These are phyloP conservation scores for Malus asiatica DNA, from an alignment of 306 rosid genomes.

Conservation along the genomic window DNA sequence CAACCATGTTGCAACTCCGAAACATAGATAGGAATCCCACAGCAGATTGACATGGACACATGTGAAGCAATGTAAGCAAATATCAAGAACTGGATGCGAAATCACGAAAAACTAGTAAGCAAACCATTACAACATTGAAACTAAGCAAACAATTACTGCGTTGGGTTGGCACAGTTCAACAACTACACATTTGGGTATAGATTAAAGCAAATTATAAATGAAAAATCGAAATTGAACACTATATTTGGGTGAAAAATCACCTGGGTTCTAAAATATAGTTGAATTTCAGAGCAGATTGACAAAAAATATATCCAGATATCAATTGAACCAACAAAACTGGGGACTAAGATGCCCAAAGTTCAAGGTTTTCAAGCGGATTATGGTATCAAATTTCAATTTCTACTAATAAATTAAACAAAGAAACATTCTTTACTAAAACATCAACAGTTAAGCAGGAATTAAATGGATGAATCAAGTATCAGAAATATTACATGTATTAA, in stretches of 20 bases:
- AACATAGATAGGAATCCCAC: constrained; percentile 57
- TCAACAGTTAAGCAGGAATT: neutral
- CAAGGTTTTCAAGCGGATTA: neutral
- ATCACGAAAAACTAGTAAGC: neutral
- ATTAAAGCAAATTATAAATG: neutral
- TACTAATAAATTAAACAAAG: neutral
- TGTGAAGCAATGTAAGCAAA: constrained; percentile 19
- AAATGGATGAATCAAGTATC: constrained; percentile 3
- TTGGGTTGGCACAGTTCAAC: neutral
- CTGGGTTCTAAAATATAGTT: neutral
- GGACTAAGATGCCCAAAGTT: neutral
- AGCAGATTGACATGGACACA: constrained; percentile 72
- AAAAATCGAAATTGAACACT: neutral
- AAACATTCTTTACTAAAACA: neutral
- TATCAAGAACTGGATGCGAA: neutral
- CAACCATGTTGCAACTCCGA: no score
- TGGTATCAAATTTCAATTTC: neutral
- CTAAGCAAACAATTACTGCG: neutral
- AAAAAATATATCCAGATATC: neutral
- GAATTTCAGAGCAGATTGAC: neutral
- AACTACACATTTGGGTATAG: neutral
- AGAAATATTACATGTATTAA: constrained; percentile 1
- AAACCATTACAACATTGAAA: neutral
- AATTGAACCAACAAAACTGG: neutral
- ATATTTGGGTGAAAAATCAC: neutral